These are phyloP conservation scores for Leccinum olivaceopallidum DNA, from an alignment of 768 basidiomycete species.

Conservation along the genomic window DNA sequence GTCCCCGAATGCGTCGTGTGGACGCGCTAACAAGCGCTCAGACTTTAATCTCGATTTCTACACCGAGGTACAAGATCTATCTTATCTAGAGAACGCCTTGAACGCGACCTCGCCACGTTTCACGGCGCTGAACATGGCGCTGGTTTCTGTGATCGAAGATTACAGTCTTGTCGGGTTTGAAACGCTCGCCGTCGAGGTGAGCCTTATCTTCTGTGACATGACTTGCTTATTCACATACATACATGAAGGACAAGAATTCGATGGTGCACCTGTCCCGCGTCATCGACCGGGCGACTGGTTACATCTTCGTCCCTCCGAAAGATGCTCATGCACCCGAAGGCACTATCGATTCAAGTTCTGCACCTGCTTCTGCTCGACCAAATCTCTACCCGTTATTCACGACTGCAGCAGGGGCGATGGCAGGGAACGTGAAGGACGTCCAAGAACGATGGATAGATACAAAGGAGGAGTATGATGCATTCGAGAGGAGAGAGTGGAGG, in stretches of 20 bases:
- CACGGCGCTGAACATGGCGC: slow-evolving; percentile 79
- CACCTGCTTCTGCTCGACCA: slow-evolving; percentile 47
- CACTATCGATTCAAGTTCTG: slow-evolving; percentile 29
- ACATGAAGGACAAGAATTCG: slow-evolving; percentile 80
- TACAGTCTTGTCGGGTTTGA: slow-evolving; percentile 93
- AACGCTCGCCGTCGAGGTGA: slow-evolving; percentile 92
- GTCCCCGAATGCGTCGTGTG: not conserved
- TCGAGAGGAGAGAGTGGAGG: slow-evolving; percentile 76
- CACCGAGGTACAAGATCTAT: slow-evolving; percentile 95
- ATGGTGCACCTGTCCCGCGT: slow-evolving; percentile 86
- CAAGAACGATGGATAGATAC: slow-evolving; percentile 96
- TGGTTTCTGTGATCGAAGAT: slow-evolving; percentile 93
- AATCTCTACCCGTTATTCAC: slow-evolving; percentile 72
- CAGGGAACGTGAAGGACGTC: slow-evolving; percentile 66
- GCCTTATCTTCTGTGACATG: slow-evolving; percentile 14
- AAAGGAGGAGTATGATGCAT: slow-evolving; percentile 78
- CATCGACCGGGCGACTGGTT: slow-evolving; percentile 92
- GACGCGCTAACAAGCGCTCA: slow-evolving; percentile 31
- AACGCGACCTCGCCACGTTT: slow-evolving; percentile 67
- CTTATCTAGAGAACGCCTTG: slow-evolving; percentile 79
- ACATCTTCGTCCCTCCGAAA: slow-evolving; percentile 74
- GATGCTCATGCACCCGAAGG: slow-evolving; percentile 34
- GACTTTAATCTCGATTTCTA: slow-evolving; percentile 98
- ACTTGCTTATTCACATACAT: not conserved
- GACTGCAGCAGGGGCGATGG: slow-evolving; percentile 56